Base-by-base conservation (phyloP, 139 green algal genomes). In the Chlamydomonas sphaeroides region DNA sequence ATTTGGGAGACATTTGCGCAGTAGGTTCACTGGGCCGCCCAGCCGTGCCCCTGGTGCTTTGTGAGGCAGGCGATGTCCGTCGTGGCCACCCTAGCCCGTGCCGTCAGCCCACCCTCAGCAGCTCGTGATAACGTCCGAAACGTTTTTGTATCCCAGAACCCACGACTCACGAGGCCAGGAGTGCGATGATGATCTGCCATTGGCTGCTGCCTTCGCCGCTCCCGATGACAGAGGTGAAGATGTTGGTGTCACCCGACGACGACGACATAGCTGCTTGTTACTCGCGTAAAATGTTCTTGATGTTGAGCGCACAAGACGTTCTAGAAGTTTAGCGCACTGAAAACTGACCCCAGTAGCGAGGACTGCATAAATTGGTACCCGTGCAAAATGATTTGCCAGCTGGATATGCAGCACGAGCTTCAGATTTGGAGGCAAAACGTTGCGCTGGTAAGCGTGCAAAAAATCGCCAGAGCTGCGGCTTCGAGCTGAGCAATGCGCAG, bases 111-210 rank as follows among this genome's bases (percentile, higher is more conserved):
- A 10, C 45, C 10, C 10, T 14, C 10, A 51, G 14, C 45, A 51
- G 45, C 10, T 10, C 10, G 45, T 14, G 10, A 21, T 14, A 51
- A 10, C 45, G 45, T 10, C 45, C 45, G 45, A 14, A 10, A 14
- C 45, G 14, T 14, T 51, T 28, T 17, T 25, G 26, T 61, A 17
- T 30, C 51, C 51, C 17, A 4, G 4, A 10, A 4, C 14, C 51
- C 4, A 25, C 56, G 23, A 62, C 72, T 39, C n/a, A 71, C 59
- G 59, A 71, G 2, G 59, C 74, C n/a, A 80, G n/a, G 6, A 80
- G 26, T 7, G 74, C 74, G n/a, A 80, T 70, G 41, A 80, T 23
- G 25, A 61, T 80, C 25, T 80, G 74, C 33, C 68, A 75, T 75
- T 57, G 48, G 1, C 2, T 71, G 14, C 26, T 25, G 26, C 35